Evolutionary conservation across 208 protist genomes (phyloP).

Genomic region (Trypanosoma caninum): DNA sequence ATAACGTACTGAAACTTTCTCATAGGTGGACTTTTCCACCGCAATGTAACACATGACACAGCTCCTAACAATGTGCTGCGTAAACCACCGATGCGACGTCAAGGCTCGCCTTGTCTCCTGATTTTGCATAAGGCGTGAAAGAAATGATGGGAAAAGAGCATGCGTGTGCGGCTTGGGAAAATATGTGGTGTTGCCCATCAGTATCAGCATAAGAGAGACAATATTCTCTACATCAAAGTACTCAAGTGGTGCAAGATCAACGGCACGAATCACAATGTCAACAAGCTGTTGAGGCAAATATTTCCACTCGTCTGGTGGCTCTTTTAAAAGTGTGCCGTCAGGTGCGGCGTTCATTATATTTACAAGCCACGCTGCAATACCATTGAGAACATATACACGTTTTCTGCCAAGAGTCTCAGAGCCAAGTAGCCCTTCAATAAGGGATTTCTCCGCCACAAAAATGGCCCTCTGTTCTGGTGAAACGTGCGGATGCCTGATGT

Average conservation of each 20-base stretch:
- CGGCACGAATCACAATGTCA: conserved; percentile 66
- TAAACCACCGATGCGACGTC: conserved; percentile 79
- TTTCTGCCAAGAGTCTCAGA: conserved; percentile 33
- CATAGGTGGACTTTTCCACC: conserved; percentile 85
- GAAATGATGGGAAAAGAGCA: conserved; percentile 72
- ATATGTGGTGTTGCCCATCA: conserved; percentile 90
- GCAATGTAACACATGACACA: conserved; percentile 90
- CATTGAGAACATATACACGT: conserved; percentile 67
- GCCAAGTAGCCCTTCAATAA: conserved; percentile 64
- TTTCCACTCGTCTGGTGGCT: conserved; percentile 59
- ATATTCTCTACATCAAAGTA: conserved; percentile 56
- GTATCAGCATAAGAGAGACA: conserved; percentile 78
- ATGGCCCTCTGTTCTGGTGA: conserved; percentile 39
- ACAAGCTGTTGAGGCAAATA: conserved; percentile 86
- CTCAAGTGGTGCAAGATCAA: conserved; percentile 53
- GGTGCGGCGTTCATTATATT: conserved; percentile 50
- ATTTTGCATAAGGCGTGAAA: conserved; percentile 57
- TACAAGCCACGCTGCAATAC: conserved; percentile 76
- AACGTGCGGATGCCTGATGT: conserved; percentile 45
- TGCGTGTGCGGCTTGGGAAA: conserved; percentile 91
- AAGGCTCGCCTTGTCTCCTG: conserved; percentile 44
- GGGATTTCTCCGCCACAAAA: conserved; percentile 44
- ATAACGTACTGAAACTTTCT: conserved; percentile 81
- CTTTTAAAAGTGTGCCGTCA: conserved; percentile 42
- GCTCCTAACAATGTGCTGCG: conserved; percentile 63